Evolutionary conservation across 768 basidiomycete genomes (phyloP), one percentile per base, ranked within the genome.

Genomic region (Sistotremastrum suecicum): DNA sequence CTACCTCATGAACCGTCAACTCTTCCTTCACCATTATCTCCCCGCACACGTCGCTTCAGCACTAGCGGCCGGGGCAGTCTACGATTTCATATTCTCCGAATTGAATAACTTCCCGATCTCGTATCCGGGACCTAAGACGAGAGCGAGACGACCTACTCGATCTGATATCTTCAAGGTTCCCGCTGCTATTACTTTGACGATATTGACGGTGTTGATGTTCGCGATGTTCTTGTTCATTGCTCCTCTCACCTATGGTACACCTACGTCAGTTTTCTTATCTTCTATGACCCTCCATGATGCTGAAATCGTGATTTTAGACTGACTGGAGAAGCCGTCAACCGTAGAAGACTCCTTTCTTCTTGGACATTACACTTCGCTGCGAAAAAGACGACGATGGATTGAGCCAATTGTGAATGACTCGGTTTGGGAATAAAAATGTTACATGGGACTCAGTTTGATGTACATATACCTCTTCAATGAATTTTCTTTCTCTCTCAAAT

Each of bases 21-120:
- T 92, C 38, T 99, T 99, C 73, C 68, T 99, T 29, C 95, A 99
- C 60, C 92, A 95, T 62, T 99, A 99, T 61, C 80, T 99, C 3
- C 94, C 94, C 9, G 94, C 94, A 0, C 95, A 99, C 59, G 72
- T 99, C 37, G 82, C 86, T 8, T 92, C 89, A 9, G 83, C 90
- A 8, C 71, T 98, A 47, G 78, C 97, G 48, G 90, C 94, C 37
- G 95, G 95, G 38, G 75, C 89, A 4, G 83, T 95, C 11, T 69
- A 98, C 54, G 86, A 84, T 66, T 97, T 91, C 59, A 71, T 94
- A 48, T 63, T 92, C 42, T 85, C 85, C 34, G 92, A 95, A 53
- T 79, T 79, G 2, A 80, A 95, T 60, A 91, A 95, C 67, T 92
- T 80, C 61, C 92, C 92, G 3, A 71, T 92, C 49, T 92, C 89